A percentile compares a stretch with the other conserved stretches of the same genome.
Evolutionary conservation across 352 stramenopile genomes (phyloP).

Genomic region (Globisporangium carolinianum): DNA sequence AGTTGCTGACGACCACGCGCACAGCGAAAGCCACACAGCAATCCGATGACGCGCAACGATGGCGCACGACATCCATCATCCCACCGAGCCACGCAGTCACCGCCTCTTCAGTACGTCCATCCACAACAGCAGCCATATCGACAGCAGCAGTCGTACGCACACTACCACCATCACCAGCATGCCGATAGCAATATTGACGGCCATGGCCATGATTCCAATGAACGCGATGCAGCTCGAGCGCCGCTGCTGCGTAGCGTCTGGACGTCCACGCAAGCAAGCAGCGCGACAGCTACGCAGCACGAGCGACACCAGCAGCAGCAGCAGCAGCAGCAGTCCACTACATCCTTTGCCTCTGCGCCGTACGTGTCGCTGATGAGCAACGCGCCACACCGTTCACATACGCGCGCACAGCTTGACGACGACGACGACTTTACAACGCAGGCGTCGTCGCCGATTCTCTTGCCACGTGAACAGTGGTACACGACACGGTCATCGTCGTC

Average conservation of each 20-base stretch:
- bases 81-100: not conserved
- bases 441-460: not conserved
- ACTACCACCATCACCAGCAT: not conserved
- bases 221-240: not conserved
- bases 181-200: not conserved
- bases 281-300: not conserved
- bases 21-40: too few relatives aligned
- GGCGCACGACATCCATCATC: too few relatives aligned
- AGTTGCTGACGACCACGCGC: too few relatives aligned
- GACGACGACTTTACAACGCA: not conserved
- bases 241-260: slow-evolving; percentile 2
- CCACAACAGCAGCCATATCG: not conserved
- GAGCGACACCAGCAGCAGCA: not conserved
- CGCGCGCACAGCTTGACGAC: not conserved
- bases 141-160: not conserved
- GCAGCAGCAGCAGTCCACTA: not conserved
- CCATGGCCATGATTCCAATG: too few relatives aligned
- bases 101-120: not conserved
- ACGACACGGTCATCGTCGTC: not conserved
- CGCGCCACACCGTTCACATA: not conserved
- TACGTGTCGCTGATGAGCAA: not conserved
- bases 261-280: not conserved
- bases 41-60: too few relatives aligned
- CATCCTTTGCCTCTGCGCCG: not conserved
- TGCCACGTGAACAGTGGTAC: slow-evolving; percentile 1